Evolutionary conservation across 1,139 yeast genomes (phyloP).

Genomic region (Debaryomyces sp.): DNA sequence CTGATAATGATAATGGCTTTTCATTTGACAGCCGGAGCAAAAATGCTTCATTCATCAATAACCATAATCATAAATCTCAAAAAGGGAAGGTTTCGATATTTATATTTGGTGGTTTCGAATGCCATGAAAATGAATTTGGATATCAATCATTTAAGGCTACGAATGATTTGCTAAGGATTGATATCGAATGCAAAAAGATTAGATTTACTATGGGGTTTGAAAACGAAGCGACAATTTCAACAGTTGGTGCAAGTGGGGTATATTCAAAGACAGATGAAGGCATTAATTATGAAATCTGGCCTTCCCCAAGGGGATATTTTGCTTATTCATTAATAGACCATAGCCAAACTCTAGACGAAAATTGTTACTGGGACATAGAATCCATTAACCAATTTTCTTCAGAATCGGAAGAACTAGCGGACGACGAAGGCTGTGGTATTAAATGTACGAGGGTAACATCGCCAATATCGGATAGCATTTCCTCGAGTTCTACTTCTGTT

Average conservation of each 20-base stretch:
- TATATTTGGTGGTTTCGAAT: constrained; percentile 45
- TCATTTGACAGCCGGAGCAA: neutral
- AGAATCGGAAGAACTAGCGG: neutral
- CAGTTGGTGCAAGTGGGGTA: constrained; percentile 4
- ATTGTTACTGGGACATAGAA: constrained; percentile 21
- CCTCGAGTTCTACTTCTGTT: constrained; percentile 21
- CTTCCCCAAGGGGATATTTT: constrained; percentile 45
- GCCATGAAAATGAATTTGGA: constrained; percentile 19
- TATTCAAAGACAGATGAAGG: neutral
- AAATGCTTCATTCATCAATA: neutral
- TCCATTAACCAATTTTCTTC: neutral
- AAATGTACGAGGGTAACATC: constrained; percentile 14
- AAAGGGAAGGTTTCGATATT: constrained; percentile 28
- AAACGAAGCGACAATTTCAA: constrained; percentile 13
- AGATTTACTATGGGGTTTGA: constrained; percentile 2
- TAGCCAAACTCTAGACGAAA: constrained; percentile 22
- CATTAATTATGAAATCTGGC: constrained; percentile 24
- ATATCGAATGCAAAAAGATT: constrained; percentile 13
- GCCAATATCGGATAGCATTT: constrained; percentile 17
- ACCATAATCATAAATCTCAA: neutral
- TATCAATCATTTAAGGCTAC: constrained; percentile 32
- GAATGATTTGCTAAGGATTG: constrained; percentile 41
- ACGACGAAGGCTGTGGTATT: constrained; percentile 1
- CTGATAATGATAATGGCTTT: neutral
- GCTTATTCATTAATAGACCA: constrained; percentile 37